Conservation (phyloP, 345 rosid genomes). For the Camelina hispida region DNA sequence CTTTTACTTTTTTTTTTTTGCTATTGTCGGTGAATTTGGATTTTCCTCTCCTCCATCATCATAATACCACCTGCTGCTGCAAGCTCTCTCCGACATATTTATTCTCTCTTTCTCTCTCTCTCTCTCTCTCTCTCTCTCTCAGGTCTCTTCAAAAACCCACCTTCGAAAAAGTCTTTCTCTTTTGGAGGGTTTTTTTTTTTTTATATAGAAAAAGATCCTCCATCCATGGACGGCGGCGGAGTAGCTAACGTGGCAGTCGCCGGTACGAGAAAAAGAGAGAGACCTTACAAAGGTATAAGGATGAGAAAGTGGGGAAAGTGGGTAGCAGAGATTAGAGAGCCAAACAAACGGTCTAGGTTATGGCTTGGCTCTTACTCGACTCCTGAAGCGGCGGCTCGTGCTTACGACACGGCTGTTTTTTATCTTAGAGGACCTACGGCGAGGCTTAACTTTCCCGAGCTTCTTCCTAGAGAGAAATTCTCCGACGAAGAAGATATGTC, state of each 20-base stretch:
- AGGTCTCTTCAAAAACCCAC: neutral
- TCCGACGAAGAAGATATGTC: slow-evolving; percentile 69
- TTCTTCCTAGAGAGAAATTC: slow-evolving; percentile 61
- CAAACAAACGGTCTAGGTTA: slow-evolving; percentile 89
- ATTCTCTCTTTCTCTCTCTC: slow-evolving; percentile 41
- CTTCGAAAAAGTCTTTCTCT: slow-evolving; percentile 22
- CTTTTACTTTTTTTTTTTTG: slow-evolving; percentile 1
- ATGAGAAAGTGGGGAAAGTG: slow-evolving; percentile 99
- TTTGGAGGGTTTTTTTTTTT: slow-evolving; percentile 3
- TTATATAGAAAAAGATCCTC: neutral
- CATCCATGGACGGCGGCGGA: slow-evolving; percentile 51
- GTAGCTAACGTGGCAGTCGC: slow-evolving; percentile 42
- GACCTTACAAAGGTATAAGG: slow-evolving; percentile 92
- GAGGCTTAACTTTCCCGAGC: slow-evolving; percentile 90
- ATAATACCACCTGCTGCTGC: slow-evolving; percentile 58
- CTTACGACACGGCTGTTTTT: slow-evolving; percentile 96
- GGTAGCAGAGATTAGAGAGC: slow-evolving; percentile 99
- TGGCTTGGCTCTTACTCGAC: slow-evolving; percentile 98
- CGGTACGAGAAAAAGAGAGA: slow-evolving; percentile 54
- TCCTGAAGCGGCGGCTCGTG: slow-evolving; percentile 92
- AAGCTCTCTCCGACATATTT: slow-evolving; percentile 39
- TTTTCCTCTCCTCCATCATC: slow-evolving; percentile 40
- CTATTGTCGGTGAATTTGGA: slow-evolving; percentile 90
- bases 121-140: slow-evolving; percentile 35
- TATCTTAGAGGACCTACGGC: slow-evolving; percentile 94